Percentiles rank a stretch among this genome's conserved stretches.
Conservation (phyloP, 2,329 filamentous ascomycete species). For the Pseudopithomyces chartarum region DNA sequence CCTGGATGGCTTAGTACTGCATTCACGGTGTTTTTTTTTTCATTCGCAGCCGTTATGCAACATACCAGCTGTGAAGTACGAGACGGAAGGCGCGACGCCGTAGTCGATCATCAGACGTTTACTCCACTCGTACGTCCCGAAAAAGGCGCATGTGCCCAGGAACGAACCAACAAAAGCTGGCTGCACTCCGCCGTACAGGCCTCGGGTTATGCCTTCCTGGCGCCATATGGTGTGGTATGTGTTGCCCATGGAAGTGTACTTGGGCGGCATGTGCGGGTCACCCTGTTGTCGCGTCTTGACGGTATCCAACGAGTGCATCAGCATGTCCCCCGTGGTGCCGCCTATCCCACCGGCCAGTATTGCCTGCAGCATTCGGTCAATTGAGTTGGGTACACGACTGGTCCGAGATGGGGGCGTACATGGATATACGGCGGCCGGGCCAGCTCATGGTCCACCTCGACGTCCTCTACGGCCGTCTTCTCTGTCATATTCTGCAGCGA, state of each 20-base stretch:
- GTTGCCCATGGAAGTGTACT: constrained; percentile 86
- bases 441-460: constrained; percentile 47
- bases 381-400: constrained; percentile 6
- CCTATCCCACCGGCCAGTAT: constrained; percentile 96
- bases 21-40: neutral
- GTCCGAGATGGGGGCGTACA: constrained; percentile 36
- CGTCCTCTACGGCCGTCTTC: constrained; percentile 19
- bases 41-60: neutral
- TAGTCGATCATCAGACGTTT: constrained; percentile 86
- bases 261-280: constrained; percentile 89
- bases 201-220: constrained; percentile 85
- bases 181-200: constrained; percentile 90
- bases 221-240: constrained; percentile 93
- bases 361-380: constrained; percentile 60
- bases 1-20: constrained; percentile 55
- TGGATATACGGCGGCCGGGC: constrained; percentile 55
- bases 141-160: constrained; percentile 91
- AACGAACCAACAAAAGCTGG: constrained; percentile 93
- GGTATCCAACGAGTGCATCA: constrained; percentile 99
- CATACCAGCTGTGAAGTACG: constrained; percentile 82
- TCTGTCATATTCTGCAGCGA: constrained; percentile 25
- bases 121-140: constrained; percentile 94
- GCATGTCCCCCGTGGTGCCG: constrained; percentile 90
- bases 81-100: constrained; percentile 79
- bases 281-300: constrained; percentile 98